These are phyloP conservation scores for Sporobolus alterniflorus DNA, from an alignment of 202 grass and related monocot species.

Conservation along the genomic window DNA sequence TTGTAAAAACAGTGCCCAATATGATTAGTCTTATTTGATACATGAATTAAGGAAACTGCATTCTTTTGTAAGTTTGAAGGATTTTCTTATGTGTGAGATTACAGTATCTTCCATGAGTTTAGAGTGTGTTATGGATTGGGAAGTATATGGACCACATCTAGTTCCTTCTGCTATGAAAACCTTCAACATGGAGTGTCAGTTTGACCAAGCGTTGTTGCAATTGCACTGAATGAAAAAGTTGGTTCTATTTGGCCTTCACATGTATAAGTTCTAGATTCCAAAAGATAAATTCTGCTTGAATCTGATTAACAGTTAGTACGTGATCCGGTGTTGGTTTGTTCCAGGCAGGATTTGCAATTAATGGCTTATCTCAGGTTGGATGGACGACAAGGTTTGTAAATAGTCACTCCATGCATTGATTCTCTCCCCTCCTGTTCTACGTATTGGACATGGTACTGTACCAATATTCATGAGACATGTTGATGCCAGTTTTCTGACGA, in stretches of 20 bases:
- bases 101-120: not conserved
- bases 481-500: constrained; percentile 28
- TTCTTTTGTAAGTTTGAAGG: constrained; percentile 28
- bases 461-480: constrained; percentile 17
- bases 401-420: not conserved
- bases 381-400: constrained; percentile 26
- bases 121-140: not conserved
- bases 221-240: constrained; percentile 7
- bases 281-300: constrained; percentile 18
- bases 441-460: constrained; percentile 10
- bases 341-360: not conserved
- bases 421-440: not conserved
- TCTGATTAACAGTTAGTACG: not conserved
- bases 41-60: too few species aligned
- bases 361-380: constrained; percentile 18
- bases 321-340: constrained; percentile 17
- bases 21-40: too few species aligned
- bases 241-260: constrained; percentile 13
- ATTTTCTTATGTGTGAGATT: not conserved
- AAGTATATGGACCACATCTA: not conserved
- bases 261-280: constrained; percentile 6
- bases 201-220: constrained; percentile 16
- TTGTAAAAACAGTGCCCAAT: too few species aligned
- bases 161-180: constrained; percentile 9
- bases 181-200: constrained; percentile 22